phyloP scores from a whole-genome alignment of 495 filamentous ascomycete species.

The Neurospora discreta region DNA sequence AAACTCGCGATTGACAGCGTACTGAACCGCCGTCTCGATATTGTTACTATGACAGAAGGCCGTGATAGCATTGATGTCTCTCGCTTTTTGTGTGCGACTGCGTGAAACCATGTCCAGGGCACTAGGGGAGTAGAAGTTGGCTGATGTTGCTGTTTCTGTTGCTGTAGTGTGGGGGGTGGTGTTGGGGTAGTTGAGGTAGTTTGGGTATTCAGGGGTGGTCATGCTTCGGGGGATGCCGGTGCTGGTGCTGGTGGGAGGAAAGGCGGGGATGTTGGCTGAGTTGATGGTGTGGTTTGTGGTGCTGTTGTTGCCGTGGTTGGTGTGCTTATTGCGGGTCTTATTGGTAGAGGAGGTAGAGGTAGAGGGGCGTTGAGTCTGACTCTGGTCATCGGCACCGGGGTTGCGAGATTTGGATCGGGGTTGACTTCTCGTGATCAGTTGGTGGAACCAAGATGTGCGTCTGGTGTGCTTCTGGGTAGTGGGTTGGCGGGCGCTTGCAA shows the following conservation, averaged over 20 bases:
- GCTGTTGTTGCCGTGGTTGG: background rate
- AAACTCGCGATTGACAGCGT: background rate
- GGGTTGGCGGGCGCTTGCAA: background rate
- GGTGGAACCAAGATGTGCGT: background rate
- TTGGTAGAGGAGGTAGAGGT: background rate
- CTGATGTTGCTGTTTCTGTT: background rate
- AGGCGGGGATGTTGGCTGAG: background rate
- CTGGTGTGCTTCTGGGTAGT: background rate
- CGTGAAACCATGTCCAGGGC: background rate
- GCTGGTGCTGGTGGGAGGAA: background rate
- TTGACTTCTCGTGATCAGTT: background rate
- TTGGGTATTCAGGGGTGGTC: background rate
- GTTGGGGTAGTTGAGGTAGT: background rate
- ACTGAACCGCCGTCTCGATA: background rate
- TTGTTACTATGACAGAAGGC: background rate
- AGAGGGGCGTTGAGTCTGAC: background rate
- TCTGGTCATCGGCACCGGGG: background rate
- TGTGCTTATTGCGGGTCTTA: background rate
- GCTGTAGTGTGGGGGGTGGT: background rate
- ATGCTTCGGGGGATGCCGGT: background rate
- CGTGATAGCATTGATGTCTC: background rate
- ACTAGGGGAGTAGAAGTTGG: background rate
- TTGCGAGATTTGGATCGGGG: background rate
- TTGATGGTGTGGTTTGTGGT: background rate
- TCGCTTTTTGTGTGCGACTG: background rate